A percentile compares a stretch with the other conserved stretches of the same genome.
These are phyloP conservation scores for Neonectria hederae DNA, from an alignment of 2,329 filamentous ascomycete genomes.

Conservation along the genomic window DNA sequence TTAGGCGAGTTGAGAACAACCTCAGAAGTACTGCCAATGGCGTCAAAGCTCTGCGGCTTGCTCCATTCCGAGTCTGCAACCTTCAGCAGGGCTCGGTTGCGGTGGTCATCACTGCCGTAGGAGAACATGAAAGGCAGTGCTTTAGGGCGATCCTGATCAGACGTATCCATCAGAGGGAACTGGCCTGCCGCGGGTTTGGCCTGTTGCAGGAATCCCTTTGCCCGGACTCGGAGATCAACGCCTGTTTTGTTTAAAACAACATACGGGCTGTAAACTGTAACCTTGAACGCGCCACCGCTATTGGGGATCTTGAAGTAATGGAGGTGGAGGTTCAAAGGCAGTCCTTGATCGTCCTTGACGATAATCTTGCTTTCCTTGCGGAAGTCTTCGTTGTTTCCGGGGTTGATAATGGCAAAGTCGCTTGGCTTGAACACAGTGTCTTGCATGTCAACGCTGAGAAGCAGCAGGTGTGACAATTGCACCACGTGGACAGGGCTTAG, in stretches of 20 bases:
- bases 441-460: slow-evolving; percentile 96
- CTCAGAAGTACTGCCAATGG: slow-evolving; percentile 91
- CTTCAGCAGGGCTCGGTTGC: slow-evolving; percentile 88
- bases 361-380: slow-evolving; percentile 80
- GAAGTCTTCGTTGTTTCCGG: slow-evolving; percentile 87
- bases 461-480: slow-evolving; percentile 89
- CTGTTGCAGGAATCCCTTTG: slow-evolving; percentile 87
- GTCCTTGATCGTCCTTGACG: slow-evolving; percentile 85
- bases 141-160: slow-evolving; percentile 69
- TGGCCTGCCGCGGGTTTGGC: slow-evolving; percentile 87
- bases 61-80: slow-evolving; percentile 94
- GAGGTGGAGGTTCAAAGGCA: slow-evolving; percentile 81
- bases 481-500: slow-evolving; percentile 98
- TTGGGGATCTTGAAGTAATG: slow-evolving; percentile 93
- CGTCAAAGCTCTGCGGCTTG: slow-evolving; percentile 97
- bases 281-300: slow-evolving; percentile 94
- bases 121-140: slow-evolving; percentile 96
- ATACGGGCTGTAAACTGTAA: slow-evolving; percentile 95
- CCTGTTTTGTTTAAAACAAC: slow-evolving; percentile 96
- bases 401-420: slow-evolving; percentile 97
- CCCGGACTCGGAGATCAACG: slow-evolving; percentile 84
- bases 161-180: slow-evolving; percentile 63
- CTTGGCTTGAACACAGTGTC: slow-evolving; percentile 94
- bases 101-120: slow-evolving; percentile 85
- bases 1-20: slow-evolving; percentile 80